phyloP scores from a whole-genome alignment of 73 alveolate genomes.

The Stentor coeruleus region DNA sequence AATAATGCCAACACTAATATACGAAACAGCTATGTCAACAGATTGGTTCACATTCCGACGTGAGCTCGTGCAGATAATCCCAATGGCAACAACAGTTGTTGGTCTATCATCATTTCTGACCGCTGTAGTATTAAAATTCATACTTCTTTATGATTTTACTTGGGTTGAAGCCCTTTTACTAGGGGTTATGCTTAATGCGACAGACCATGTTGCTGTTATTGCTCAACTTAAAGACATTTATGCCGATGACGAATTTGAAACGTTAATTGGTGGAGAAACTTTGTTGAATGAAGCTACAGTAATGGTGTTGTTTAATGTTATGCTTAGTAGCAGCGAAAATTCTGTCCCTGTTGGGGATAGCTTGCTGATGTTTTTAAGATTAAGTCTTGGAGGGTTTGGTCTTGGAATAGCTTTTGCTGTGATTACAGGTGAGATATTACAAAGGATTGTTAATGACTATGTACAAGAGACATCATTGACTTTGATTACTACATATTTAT shows the following conservation, averaged over 20 bases:
- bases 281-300: conserved; percentile 47
- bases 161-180: conserved; percentile 40
- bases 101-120: conserved; percentile 27
- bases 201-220: conserved; percentile 55
- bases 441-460: conserved; percentile 36
- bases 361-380: conserved; percentile 27
- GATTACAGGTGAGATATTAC: conserved; percentile 25
- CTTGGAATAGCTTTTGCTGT: conserved; percentile 32
- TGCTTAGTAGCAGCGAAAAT: conserved; percentile 25
- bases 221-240: conserved; percentile 39
- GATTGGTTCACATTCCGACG: conserved; percentile 25
- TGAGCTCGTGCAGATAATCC: background rate
- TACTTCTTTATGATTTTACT: conserved; percentile 36
- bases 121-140: conserved; percentile 32
- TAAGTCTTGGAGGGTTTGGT: conserved; percentile 45
- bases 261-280: conserved; percentile 49
- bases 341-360: conserved; percentile 26
- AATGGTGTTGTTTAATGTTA: conserved; percentile 32
- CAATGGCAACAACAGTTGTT: conserved; percentile 27
- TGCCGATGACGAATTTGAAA: conserved; percentile 38
- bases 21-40: conserved; percentile 26
- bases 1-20: conserved; percentile 30
- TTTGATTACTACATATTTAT: conserved; percentile 30
- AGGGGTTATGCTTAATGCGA: conserved; percentile 44
- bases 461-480: conserved; percentile 37